Conservation (phyloP, 2,329 filamentous ascomycete genomes). For the Colletotrichum sp. region DNA sequence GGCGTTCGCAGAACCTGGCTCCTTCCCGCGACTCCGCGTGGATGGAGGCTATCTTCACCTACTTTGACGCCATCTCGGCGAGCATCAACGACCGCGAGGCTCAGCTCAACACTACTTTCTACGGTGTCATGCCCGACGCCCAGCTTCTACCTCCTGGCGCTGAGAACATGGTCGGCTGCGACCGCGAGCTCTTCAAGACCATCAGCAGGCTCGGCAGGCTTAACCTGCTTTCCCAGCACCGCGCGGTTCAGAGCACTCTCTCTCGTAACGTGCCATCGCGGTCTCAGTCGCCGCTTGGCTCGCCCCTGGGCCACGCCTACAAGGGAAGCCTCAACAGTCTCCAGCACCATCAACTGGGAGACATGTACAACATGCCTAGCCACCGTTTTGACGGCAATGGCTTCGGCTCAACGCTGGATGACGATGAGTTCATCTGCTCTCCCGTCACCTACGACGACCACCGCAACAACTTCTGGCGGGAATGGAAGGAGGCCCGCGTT, state of each 20-base stretch:
- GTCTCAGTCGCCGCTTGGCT: conserved; percentile 44
- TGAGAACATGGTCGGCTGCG: conserved; percentile 88
- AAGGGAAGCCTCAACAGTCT: conserved; percentile 36
- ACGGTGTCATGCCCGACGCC: conserved; percentile 56
- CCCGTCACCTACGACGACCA: conserved; percentile 61
- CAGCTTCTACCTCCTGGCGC: conserved; percentile 63
- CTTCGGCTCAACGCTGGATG: conserved; percentile 61
- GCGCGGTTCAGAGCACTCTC: conserved; percentile 51
- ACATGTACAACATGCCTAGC: conserved; percentile 46
- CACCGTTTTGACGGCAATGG: conserved; percentile 72
- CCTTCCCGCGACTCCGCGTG: conserved; percentile 76
- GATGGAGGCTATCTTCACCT: conserved; percentile 93
- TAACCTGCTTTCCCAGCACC: conserved; percentile 80
- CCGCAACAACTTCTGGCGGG: conserved; percentile 76
- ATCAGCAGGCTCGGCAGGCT: conserved; percentile 84
- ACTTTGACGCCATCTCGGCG: conserved; percentile 91
- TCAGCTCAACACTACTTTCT: conserved; percentile 73
- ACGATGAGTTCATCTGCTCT: conserved; percentile 56
- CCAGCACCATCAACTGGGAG: conserved; percentile 31
- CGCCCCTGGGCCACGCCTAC: conserved; percentile 47
- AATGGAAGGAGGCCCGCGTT: conserved; percentile 82
- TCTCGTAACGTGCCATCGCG: conserved; percentile 28
- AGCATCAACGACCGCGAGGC: conserved; percentile 92
- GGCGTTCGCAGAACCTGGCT: conserved; percentile 59
- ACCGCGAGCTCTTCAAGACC: conserved; percentile 84